phyloP scores from a whole-genome alignment of 306 rosid species.

The Fagus sylvatica region DNA sequence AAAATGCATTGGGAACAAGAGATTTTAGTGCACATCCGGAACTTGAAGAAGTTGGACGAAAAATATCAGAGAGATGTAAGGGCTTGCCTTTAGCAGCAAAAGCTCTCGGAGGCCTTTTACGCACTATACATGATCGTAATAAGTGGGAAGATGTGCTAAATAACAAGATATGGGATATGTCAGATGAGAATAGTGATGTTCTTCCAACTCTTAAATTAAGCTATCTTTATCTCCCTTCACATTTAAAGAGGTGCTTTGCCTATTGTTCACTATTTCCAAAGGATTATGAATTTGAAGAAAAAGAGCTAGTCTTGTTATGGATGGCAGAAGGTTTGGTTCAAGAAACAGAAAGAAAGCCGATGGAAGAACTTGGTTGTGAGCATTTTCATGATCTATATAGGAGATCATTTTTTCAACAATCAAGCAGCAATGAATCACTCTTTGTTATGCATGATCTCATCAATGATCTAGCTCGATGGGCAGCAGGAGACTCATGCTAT shows the following conservation, averaged over 20 bases:
- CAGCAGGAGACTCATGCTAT: not conserved
- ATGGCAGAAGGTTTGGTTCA: not conserved
- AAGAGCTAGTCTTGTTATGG: not conserved
- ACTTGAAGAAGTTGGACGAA: not conserved
- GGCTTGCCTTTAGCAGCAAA: not conserved
- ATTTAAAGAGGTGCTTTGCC: slow-evolving; percentile 3
- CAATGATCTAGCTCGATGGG: not conserved
- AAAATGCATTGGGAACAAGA: not conserved
- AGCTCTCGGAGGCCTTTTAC: not conserved
- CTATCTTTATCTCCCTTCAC: not conserved
- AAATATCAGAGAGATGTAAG: not conserved
- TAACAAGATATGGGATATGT: not conserved
- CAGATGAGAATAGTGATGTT: not conserved
- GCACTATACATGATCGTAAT: not conserved
- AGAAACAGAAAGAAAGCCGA: not conserved
- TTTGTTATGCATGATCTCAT: not conserved
- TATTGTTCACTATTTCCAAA: slow-evolving; percentile 8
- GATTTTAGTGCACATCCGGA: not conserved
- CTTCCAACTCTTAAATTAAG: not conserved
- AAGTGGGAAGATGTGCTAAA: not conserved
- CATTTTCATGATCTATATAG: not conserved
- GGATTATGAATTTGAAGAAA: not conserved
- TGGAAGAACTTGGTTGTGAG: not conserved
- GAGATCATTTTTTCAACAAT: not conserved
- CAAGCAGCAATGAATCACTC: not conserved